Percentiles rank a stretch among this genome's conserved stretches.
These are phyloP conservation scores for Prunella vulgaris DNA, from an alignment of 257 asterid species.

Conservation along the genomic window DNA sequence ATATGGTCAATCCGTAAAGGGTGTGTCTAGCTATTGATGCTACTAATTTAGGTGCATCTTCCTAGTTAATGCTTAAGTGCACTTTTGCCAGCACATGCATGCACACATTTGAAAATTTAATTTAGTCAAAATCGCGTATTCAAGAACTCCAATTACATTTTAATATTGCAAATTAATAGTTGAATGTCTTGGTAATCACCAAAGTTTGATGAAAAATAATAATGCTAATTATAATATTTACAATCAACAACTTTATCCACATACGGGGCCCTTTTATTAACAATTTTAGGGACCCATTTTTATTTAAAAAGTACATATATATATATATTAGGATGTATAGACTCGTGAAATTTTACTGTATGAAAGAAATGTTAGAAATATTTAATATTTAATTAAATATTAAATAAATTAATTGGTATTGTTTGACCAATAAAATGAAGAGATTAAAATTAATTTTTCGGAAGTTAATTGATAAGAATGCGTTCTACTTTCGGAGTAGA, in stretches of 20 bases:
- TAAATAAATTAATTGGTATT: too few species aligned
- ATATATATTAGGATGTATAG: too few species aligned
- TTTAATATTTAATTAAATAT: too few species aligned
- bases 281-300: too few species aligned
- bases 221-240: background rate
- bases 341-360: too few species aligned
- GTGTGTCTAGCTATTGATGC: slow-evolving; percentile 21
- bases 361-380: too few species aligned
- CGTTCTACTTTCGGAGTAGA: too few species aligned
- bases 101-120: slow-evolving; percentile 30
- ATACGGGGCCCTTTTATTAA: background rate
- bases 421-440: too few species aligned
- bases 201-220: slow-evolving; percentile 22
- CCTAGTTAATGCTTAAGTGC: slow-evolving; percentile 37
- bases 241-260: background rate
- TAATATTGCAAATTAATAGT: slow-evolving; percentile 4
- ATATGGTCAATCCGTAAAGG: slow-evolving; percentile 27
- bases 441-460: too few species aligned
- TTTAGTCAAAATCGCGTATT: slow-evolving; percentile 21
- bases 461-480: too few species aligned
- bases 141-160: slow-evolving; percentile 13
- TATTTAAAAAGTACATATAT: too few species aligned
- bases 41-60: slow-evolving; percentile 38
- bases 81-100: slow-evolving; percentile 46
- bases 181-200: slow-evolving; percentile 34